These are phyloP conservation scores for Aegilops umbellulata DNA, from an alignment of 176 grass and related monocot species.

Conservation along the genomic window DNA sequence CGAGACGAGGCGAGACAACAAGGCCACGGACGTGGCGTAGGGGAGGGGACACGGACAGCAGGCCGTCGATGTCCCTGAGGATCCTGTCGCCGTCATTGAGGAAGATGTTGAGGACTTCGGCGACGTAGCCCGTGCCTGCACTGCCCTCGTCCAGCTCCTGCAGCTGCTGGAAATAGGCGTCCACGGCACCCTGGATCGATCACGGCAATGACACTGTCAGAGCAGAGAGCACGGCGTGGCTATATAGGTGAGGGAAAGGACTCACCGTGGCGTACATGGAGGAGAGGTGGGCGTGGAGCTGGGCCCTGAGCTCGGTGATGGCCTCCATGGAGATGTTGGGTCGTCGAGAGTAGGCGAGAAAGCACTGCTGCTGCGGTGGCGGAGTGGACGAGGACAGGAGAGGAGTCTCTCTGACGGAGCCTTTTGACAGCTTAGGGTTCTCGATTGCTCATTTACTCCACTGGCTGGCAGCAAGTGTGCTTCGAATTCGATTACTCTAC, in stretches of 20 bases:
- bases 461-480: too few species aligned
- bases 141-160: constrained; percentile 70
- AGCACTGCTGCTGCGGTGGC: not conserved
- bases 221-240: too few species aligned
- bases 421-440: too few species aligned
- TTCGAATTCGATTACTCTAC: too few species aligned
- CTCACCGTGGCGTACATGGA: constrained; percentile 56
- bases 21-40: not conserved
- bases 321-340: constrained; percentile 40
- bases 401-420: not conserved
- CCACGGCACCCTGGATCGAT: constrained; percentile 55
- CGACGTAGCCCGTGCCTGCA: constrained; percentile 52
- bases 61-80: constrained; percentile 39
- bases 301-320: constrained; percentile 35
- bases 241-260: not conserved
- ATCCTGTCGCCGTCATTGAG: constrained; percentile 66
- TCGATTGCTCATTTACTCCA: too few species aligned
- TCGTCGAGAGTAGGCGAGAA: too few species aligned
- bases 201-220: not conserved
- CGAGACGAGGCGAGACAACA: not conserved
- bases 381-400: not conserved
- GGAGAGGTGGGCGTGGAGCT: constrained; percentile 54
- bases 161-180: constrained; percentile 79
- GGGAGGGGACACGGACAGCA: constrained; percentile 38
- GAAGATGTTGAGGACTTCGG: constrained; percentile 74